Base-by-base conservation (phyloP, 2,329 filamentous ascomycete species). In the Gaeumannomyces sp. region DNA sequence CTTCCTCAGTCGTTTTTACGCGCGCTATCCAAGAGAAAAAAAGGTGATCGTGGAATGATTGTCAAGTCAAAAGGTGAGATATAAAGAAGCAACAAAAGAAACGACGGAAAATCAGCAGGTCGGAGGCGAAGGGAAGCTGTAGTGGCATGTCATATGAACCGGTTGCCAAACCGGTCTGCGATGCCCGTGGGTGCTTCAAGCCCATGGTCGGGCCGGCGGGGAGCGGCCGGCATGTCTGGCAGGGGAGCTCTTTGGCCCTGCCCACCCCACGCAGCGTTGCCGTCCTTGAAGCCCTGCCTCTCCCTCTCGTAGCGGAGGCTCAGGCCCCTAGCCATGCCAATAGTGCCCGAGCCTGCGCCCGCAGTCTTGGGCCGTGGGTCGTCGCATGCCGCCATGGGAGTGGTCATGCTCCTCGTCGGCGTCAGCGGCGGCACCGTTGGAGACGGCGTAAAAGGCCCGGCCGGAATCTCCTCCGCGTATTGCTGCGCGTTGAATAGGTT, bases 241-340 rank as follows among this genome's bases (percentile, higher is more conserved):
- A 22, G 45, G 3, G 45, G 45, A 64, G 58, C 35, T 66, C 66
- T 58, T 31, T n/a, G 63, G 45, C 59, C 27, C 56, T 28, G 56
- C 11, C 45, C 45, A 28, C 58, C 13, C 29, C 57, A 53, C 31
- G 29, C n/a, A 14, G 16, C 31, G 61, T 35, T 58, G 28, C 50
- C 31, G 50, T n/a, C n/a, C 13, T 28, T 19, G 61, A 33, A 45
- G 45, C 33, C 59, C 33, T 25, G 50, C 16, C 61, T 33, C 45
- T 22, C 53, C 61, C 61, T 53, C 28, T 65, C 66, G n/a, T 67
- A 64, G 28, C 69, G 66, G 45, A 76, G 71, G 10, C 72, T 75
- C 63, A 71, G 67, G 1, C 74, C 75, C 45, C 75, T 66, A 4
- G 75, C 75, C 67, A 76, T 64, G 1, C 75, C 75, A n/a, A 76